Evolutionary conservation across 805 yeast species (phyloP), one percentile per base, ranked within the genome.

Genomic region (Candida gorgasii): DNA sequence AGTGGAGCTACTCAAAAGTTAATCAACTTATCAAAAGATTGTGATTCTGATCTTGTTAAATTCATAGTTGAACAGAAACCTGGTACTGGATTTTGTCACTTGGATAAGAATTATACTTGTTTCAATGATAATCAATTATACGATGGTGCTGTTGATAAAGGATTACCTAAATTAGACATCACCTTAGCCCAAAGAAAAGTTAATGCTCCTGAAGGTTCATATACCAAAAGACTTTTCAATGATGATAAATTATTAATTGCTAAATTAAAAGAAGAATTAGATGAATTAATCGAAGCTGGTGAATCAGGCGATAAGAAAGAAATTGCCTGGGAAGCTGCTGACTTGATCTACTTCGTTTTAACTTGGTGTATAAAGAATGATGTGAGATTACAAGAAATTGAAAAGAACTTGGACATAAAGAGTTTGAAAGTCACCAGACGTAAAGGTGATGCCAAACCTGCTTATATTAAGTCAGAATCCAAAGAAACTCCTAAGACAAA

Each of bases 281-380:
- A 92, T 57, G 99, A 93, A 65, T 78, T 93, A 48, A 80, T 89
- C 23, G 97, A 89, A 45, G 98, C 99, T 13, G 73, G 72, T 11
- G 48, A 53, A 38, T 43, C 55, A 20, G 52, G 51, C 9, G 58
- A 57, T 36, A 52, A 56, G 24, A 42, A 48, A 15, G 54, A 51
- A 36, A 54, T 58, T 23, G 85, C 98, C 0, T 93, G 97, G 97
- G 99, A 93, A 68, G 92, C 95, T 40, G 99, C 99, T 7, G 99
- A 93, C 62, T 73, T 93, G 61, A 50, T 79, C 19, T 79, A 79
- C 54, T 79, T 79, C 58, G 78, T 76, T 5, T 54, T 79, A 63
- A 66, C 75, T 8, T 73, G 75, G 69, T 75, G 80, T 52, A 69
- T 71, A 39, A 77, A 86, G 63, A 72, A 80, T 54, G 97, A 92